Conservation (phyloP, 768 basidiomycete genomes). For the Floccularia luteovirens region DNA sequence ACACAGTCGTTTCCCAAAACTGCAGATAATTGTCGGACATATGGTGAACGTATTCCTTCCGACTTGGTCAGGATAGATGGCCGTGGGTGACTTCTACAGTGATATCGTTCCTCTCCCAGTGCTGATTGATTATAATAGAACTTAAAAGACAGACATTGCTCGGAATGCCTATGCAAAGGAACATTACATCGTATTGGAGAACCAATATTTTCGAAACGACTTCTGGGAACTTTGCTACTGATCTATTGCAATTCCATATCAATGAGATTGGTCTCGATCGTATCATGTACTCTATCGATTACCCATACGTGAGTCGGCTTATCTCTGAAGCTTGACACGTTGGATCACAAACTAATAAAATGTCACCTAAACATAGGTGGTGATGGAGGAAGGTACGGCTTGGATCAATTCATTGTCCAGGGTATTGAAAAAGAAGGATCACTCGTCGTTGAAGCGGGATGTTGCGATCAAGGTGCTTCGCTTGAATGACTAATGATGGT, state of each 20-base stretch:
- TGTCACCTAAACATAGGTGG: conserved; percentile 8
- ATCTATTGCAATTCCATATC: conserved; percentile 28
- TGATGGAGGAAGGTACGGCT: conserved; percentile 10
- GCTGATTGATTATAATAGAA: conserved; percentile 13
- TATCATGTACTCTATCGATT: conserved; percentile 34
- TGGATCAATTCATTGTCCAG: background rate
- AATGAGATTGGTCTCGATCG: conserved; percentile 29
- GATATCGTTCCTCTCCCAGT: background rate
- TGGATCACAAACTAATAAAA: background rate
- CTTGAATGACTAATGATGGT: conserved; percentile 17
- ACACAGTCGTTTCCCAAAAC: conserved; percentile 29
- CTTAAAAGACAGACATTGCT: conserved; percentile 16
- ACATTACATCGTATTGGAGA: conserved; percentile 28
- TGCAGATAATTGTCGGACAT: conserved; percentile 34
- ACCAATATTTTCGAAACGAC: conserved; percentile 32
- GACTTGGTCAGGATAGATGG: conserved; percentile 31
- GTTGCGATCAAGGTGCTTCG: conserved; percentile 19
- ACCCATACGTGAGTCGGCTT: conserved; percentile 20
- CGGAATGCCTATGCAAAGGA: conserved; percentile 29
- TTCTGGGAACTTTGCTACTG: conserved; percentile 32
- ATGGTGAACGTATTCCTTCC: conserved; percentile 32
- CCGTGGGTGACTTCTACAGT: conserved; percentile 15
- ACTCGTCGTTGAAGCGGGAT: conserved; percentile 17
- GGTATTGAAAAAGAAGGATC: conserved; percentile 9
- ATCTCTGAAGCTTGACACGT: background rate